Evolutionary conservation across 257 asterid species (phyloP).

Genomic region (Plantago elongata): DNA sequence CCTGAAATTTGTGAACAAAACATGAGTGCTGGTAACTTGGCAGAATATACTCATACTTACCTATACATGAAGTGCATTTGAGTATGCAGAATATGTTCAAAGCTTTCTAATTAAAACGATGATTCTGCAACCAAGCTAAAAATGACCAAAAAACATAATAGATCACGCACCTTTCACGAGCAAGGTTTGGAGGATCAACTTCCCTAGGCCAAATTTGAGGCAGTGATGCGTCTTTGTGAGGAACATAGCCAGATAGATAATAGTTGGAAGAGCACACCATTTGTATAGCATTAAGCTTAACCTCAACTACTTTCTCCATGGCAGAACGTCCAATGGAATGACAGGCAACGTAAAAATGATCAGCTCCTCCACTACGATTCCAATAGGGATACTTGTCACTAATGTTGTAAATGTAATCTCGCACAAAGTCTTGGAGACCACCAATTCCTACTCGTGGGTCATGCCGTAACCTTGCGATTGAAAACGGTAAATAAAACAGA

Average conservation of each 20-base stretch:
- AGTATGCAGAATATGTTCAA: neutral
- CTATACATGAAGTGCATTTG: neutral
- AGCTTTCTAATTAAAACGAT: neutral
- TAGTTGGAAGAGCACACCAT: constrained; percentile 82
- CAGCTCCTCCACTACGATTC: constrained; percentile 81
- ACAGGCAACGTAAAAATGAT: constrained; percentile 89
- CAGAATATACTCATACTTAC: neutral
- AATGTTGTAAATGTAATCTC: constrained; percentile 50
- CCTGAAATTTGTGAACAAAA: constrained; percentile 37
- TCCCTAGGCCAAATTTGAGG: constrained; percentile 92
- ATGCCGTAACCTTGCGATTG: constrained; percentile 75
- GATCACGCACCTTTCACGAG: constrained; percentile 45
- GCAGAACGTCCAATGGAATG: constrained; percentile 79
- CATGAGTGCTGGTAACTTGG: constrained; percentile 2
- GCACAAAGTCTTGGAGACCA: constrained; percentile 63
- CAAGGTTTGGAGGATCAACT: constrained; percentile 44
- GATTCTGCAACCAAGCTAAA: neutral
- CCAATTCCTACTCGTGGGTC: constrained; percentile 62
- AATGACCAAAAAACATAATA: neutral
- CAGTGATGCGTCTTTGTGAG: constrained; percentile 85
- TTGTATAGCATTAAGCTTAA: constrained; percentile 70
- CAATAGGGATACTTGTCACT: constrained; percentile 60
- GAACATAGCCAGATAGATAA: constrained; percentile 57
- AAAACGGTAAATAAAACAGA: constrained; percentile 76
- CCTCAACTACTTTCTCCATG: constrained; percentile 56